phyloP scores from a whole-genome alignment of 192 early-diverging fungal genomes.

The Mortierella antarctica region DNA sequence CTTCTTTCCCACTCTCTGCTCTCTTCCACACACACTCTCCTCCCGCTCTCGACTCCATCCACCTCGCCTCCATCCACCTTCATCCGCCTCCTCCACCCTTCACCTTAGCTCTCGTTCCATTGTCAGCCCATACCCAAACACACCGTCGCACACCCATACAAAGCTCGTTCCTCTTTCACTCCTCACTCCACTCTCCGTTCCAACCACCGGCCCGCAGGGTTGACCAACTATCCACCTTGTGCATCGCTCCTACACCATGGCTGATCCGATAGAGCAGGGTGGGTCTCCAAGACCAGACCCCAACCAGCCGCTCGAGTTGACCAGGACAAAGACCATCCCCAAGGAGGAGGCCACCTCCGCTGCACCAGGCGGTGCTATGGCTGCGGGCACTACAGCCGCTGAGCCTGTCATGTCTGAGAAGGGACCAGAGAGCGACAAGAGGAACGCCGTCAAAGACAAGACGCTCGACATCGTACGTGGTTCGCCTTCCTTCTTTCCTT shows the following conservation, averaged over 20 bases:
- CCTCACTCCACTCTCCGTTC: not conserved
- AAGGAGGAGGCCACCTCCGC: not conserved
- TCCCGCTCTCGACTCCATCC: not conserved
- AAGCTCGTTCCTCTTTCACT: not conserved
- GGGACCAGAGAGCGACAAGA: not conserved
- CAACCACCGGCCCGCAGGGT: not conserved
- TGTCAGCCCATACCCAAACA: not conserved
- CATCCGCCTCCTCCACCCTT: not conserved
- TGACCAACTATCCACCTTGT: not conserved
- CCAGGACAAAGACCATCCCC: conserved; percentile 33
- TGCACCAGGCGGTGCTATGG: not conserved
- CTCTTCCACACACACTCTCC: not conserved
- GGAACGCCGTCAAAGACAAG: conserved; percentile 11
- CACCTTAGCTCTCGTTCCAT: not conserved
- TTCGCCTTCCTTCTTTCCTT: not conserved
- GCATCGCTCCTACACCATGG: conserved; percentile 5
- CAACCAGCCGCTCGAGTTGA: conserved; percentile 18
- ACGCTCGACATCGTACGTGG: conserved; percentile 34
- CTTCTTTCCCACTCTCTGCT: not conserved
- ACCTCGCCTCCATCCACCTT: not conserved
- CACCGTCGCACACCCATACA: not conserved
- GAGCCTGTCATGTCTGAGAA: conserved; percentile 14
- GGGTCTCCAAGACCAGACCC: conserved; percentile 9
- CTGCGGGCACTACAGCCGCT: not conserved
- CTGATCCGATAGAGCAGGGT: conserved; percentile 9